phyloP scores from a whole-genome alignment of 2,329 filamentous ascomycete species.

The Aspergillus fumigatiaffinis region DNA sequence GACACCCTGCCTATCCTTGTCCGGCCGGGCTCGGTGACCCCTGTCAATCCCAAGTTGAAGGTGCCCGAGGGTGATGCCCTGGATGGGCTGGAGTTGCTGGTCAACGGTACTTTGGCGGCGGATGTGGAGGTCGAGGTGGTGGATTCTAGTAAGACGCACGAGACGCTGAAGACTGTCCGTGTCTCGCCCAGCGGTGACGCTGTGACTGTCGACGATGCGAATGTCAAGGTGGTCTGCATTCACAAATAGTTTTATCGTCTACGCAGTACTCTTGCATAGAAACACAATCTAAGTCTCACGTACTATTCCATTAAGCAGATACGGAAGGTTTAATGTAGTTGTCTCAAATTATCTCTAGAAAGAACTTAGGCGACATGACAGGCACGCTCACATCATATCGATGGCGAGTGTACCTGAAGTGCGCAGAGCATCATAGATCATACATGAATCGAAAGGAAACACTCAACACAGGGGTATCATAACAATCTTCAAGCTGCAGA shows the following conservation, averaged over 20 bases:
- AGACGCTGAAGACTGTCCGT: slow-evolving; percentile 21
- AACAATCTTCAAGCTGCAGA: slow-evolving; percentile 3
- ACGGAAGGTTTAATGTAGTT: background rate
- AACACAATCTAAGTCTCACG: background rate
- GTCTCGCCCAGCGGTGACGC: slow-evolving; percentile 12
- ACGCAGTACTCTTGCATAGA: too few species aligned
- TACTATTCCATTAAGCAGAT: background rate
- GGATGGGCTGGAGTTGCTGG: slow-evolving; percentile 27
- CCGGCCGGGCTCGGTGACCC: slow-evolving; percentile 41
- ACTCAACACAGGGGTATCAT: slow-evolving; percentile 27
- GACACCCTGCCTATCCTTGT: slow-evolving; percentile 57
- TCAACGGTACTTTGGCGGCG: slow-evolving; percentile 22
- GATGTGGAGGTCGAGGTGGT: slow-evolving; percentile 24
- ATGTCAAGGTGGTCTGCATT: slow-evolving; percentile 22
- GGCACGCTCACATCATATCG: background rate
- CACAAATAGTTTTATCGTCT: slow-evolving; percentile 3
- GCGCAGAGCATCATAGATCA: background rate
- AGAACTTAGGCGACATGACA: background rate
- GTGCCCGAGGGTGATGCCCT: slow-evolving; percentile 25
- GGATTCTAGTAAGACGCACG: slow-evolving; percentile 21
- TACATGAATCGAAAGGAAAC: slow-evolving; percentile 6
- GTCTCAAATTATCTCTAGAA: background rate
- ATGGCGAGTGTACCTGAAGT: background rate
- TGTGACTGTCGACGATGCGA: slow-evolving; percentile 15
- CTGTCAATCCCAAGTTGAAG: slow-evolving; percentile 24